Evolutionary conservation across 139 green algal species (phyloP), one percentile per base, ranked within the genome.

Genomic region (Eudorina sp.): DNA sequence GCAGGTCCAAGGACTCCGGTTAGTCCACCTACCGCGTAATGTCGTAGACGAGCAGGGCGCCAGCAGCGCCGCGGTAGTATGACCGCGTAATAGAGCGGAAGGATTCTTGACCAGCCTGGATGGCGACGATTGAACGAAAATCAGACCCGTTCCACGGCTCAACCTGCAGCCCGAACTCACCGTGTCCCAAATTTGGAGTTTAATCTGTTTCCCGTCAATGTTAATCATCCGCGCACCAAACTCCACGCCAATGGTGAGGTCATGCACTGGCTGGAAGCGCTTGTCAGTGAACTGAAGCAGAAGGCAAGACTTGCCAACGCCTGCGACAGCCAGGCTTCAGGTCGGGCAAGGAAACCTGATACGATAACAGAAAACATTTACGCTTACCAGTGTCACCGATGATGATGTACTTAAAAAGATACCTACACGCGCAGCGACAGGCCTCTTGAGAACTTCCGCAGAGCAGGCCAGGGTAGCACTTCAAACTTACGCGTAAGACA

Each of bases 261-360:
- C 95, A 72, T 98, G 96, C 36, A 99, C 97, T n/a, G 96, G 98
- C 92, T 99, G 98, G 69, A 99, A 99, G 29, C 98, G 92, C 93
- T 99, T 99, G 93, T 99, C 98, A 3, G 98, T 99, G 93, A 99
- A 99, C 89, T 99, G 98, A 51, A 99, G 94, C 29, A 99, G 94
- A 27, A 99, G 93, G 93, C 98, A 99, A 83, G 98, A 99, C 92
- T 99, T 99, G 72, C 98, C 98, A 18, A 99, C 98, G 55, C 98
- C 98, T 98, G 95, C 90, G 86, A 82, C 66, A 92, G 53, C 46
- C n/a, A 46, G 38, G 48, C 48, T 36, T 62, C 36, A 89, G 46
- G 66, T n/a, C n/a, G n/a, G n/a, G n/a, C n/a, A n/a, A n/a, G n/a
- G n/a, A n/a, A n/a, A n/a, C n/a, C n/a, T n/a, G n/a, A n/a, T n/a